A percentile compares a stretch with the other conserved stretches of the same genome.
These are phyloP conservation scores for Cladosporium cucumerinum DNA, from an alignment of 2,329 filamentous ascomycete species.

Conservation along the genomic window DNA sequence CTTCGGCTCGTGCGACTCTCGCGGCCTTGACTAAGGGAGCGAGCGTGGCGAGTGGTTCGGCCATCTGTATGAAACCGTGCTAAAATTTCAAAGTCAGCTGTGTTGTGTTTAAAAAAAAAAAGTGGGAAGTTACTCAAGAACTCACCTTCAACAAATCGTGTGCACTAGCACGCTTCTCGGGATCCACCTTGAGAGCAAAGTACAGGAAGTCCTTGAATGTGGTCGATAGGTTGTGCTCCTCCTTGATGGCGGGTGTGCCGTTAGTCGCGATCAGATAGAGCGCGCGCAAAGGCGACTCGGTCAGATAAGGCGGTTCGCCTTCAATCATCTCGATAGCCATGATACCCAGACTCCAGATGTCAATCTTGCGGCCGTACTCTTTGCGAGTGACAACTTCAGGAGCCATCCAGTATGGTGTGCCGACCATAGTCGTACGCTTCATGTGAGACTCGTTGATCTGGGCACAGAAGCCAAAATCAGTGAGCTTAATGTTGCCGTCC, in stretches of 20 bases:
- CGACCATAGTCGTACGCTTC: conserved; percentile 98
- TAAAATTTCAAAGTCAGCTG: conserved; percentile 26
- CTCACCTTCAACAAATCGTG: conserved; percentile 89
- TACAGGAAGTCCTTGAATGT: conserved; percentile 89
- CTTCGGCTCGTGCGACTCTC: conserved; percentile 77
- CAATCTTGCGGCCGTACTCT: conserved; percentile 96
- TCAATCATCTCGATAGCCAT: conserved; percentile 99
- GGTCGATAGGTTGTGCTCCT: conserved; percentile 74
- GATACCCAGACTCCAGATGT: conserved; percentile 97
- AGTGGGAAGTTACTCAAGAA: conserved; percentile 22
- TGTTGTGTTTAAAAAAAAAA: not conserved
- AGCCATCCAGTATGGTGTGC: conserved; percentile 99
- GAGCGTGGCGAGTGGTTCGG: conserved; percentile 61
- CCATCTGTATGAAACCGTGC: conserved; percentile 51
- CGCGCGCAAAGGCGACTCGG: conserved; percentile 87
- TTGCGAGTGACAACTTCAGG: conserved; percentile 96
- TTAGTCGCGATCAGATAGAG: conserved; percentile 96
- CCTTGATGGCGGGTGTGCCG: conserved; percentile 91
- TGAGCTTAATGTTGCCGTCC: conserved; percentile 96
- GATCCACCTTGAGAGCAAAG: conserved; percentile 92
- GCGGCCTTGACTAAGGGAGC: conserved; percentile 85
- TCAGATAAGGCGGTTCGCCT: conserved; percentile 94
- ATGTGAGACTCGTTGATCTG: conserved; percentile 97
- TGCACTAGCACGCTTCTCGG: conserved; percentile 92
- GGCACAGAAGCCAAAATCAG: conserved; percentile 97